A percentile compares a stretch with the other conserved stretches of the same genome.
Conservation (phyloP, 2,329 filamentous ascomycete species). For the Verticillium nubilum region DNA sequence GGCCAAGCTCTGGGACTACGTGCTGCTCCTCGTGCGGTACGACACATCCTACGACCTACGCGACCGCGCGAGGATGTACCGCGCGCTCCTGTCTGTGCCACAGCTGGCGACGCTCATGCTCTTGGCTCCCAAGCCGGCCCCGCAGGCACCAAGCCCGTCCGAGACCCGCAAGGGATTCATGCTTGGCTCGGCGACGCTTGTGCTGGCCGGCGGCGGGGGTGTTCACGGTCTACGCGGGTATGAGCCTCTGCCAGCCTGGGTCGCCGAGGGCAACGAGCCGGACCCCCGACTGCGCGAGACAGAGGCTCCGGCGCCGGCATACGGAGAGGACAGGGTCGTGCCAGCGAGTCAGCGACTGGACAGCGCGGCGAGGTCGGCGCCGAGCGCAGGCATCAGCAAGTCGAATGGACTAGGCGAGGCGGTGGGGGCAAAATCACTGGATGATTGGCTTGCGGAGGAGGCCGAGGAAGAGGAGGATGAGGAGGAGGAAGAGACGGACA, state of each 20-base stretch:
- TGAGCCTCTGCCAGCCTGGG: constrained; percentile 77
- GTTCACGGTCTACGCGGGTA: constrained; percentile 75
- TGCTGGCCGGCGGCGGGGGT: constrained; percentile 71
- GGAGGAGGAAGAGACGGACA: constrained; percentile 43
- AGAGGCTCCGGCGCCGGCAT: constrained; percentile 29
- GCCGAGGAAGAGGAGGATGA: constrained; percentile 51
- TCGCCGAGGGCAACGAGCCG: constrained; percentile 72
- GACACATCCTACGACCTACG: constrained; percentile 93
- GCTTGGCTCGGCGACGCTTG: constrained; percentile 79
- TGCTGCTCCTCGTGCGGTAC: constrained; percentile 80
- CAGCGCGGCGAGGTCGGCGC: constrained; percentile 36
- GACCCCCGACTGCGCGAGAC: constrained; percentile 66
- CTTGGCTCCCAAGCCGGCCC: constrained; percentile 88
- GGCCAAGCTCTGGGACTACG: constrained; percentile 75
- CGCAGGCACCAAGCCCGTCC: constrained; percentile 83
- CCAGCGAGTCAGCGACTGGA: constrained; percentile 62
- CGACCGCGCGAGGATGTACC: constrained; percentile 85
- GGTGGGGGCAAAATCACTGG: constrained; percentile 67
- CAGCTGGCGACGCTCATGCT: constrained; percentile 88
- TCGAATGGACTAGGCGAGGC: constrained; percentile 37
- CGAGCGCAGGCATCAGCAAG: constrained; percentile 23
- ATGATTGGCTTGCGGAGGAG: constrained; percentile 85
- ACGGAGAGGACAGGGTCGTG: constrained; percentile 35
- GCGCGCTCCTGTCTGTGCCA: constrained; percentile 72
- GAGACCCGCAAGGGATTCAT: constrained; percentile 73